These are phyloP conservation scores for Pythium phragmiticola DNA, from an alignment of 352 stramenopile species.

Conservation along the genomic window DNA sequence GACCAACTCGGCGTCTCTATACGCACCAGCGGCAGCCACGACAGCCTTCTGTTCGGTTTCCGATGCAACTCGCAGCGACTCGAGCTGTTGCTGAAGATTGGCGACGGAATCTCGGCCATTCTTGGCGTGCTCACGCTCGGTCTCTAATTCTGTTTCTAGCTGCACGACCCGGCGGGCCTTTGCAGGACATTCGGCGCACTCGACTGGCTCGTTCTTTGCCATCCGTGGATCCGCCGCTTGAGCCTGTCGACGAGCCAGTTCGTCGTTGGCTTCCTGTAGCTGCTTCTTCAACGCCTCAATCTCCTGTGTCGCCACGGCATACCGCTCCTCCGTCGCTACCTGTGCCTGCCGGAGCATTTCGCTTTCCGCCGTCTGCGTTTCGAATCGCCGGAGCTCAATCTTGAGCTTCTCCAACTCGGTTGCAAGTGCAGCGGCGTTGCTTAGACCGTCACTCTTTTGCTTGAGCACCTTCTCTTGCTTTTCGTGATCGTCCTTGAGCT, in stretches of 20 bases:
- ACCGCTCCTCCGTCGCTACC: conserved; percentile 2
- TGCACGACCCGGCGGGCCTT: conserved; percentile 2
- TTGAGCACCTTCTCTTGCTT: conserved; percentile 39
- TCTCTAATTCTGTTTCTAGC: conserved; percentile 3
- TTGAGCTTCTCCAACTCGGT: conserved; percentile 23
- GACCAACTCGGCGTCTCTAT: conserved; percentile 6
- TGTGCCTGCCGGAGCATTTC: neutral
- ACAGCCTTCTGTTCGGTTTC: neutral
- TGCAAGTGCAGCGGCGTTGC: conserved; percentile 14
- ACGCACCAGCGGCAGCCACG: neutral
- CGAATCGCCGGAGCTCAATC: conserved; percentile 12
- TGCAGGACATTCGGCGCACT: conserved; percentile 5
- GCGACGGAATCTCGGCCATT: neutral
- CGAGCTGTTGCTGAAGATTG: neutral
- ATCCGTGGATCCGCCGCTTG: neutral
- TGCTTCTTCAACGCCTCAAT: conserved; percentile 17
- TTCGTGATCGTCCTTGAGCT: conserved; percentile 44
- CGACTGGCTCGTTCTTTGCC: neutral
- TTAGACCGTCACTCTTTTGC: conserved; percentile 8
- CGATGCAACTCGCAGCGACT: neutral
- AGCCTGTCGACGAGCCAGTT: neutral
- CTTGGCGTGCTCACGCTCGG: neutral
- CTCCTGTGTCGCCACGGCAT: conserved; percentile 6
- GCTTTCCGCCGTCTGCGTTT: conserved; percentile 1
- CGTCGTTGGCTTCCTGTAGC: conserved; percentile 4